Conservation (phyloP, 2,329 filamentous ascomycete genomes). For the Drechslerella coelobrocha region DNA sequence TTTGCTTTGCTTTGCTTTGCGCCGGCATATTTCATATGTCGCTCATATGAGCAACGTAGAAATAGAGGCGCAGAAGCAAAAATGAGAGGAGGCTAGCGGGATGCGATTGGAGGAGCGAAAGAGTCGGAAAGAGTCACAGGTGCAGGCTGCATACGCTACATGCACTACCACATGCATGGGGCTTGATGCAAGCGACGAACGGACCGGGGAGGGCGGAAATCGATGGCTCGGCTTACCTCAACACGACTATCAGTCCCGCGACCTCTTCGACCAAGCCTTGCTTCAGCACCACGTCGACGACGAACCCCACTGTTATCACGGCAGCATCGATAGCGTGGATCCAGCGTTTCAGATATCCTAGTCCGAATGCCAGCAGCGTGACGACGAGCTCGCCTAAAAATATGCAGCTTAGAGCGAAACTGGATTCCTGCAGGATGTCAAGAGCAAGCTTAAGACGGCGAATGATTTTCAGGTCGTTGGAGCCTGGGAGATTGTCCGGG, state of each 20-base stretch:
- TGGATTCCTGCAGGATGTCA: constrained; percentile 26
- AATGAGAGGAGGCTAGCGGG: background rate
- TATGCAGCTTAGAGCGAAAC: constrained; percentile 38
- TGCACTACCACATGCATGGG: background rate
- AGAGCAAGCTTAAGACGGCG: constrained; percentile 21
- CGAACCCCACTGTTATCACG: constrained; percentile 31
- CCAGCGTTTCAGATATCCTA: constrained; percentile 41
- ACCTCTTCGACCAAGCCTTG: constrained; percentile 38
- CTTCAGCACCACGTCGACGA: constrained; percentile 40
- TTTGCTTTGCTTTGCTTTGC: too few species aligned
- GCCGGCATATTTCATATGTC: background rate
- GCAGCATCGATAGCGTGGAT: constrained; percentile 38
- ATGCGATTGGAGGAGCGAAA: constrained; percentile 9
- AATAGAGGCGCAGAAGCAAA: constrained; percentile 6
- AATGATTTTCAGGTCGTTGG: constrained; percentile 22
- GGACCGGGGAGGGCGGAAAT: too few species aligned
- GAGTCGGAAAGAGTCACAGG: constrained; percentile 26
- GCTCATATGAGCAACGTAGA: constrained; percentile 7
- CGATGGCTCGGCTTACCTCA: constrained; percentile 22
- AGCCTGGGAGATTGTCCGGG: constrained; percentile 11
- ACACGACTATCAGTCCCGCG: constrained; percentile 37
- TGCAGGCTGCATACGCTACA: constrained; percentile 8
- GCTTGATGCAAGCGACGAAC: constrained; percentile 17
- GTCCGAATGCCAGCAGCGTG: constrained; percentile 27
- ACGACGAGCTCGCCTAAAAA: constrained; percentile 40